Evolutionary conservation across 2,329 filamentous ascomycete genomes (phyloP).

Genomic region (Cylindrodendrum hubeiense): DNA sequence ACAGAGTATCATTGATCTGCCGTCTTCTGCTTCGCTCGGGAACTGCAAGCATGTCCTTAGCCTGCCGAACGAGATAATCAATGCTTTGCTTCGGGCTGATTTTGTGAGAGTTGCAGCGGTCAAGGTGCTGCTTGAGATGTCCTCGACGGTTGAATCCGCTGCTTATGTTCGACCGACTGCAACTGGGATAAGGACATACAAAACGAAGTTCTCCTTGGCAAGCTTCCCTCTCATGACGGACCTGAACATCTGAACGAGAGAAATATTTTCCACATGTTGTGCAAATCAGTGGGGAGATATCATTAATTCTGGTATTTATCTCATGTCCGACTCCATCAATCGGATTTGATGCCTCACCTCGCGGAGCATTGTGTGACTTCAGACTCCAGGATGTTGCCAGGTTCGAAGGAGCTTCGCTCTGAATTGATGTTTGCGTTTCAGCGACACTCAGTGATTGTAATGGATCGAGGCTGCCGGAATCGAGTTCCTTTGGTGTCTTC

Average conservation of each 20-base stretch:
- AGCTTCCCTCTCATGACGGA: background rate
- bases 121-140: background rate
- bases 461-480: too few relatives aligned
- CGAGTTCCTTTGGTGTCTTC: background rate
- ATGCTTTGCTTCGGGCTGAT: too few relatives aligned
- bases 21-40: background rate
- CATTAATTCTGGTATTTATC: background rate
- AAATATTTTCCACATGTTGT: background rate
- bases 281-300: background rate
- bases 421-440: background rate
- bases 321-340: too few relatives aligned
- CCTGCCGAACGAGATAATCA: background rate
- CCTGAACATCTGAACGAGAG: background rate
- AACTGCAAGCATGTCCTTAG: background rate
- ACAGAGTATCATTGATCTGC: background rate
- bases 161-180: background rate
- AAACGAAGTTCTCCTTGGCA: background rate
- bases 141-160: background rate
- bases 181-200: background rate
- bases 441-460: background rate
- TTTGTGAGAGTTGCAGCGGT: background rate
- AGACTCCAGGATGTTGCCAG: background rate
- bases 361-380: too few relatives aligned
- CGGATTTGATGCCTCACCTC: background rate
- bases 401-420: too few relatives aligned